phyloP scores from a whole-genome alignment of 176 grass and related monocot species.

The Rhynchospora tenuis region DNA sequence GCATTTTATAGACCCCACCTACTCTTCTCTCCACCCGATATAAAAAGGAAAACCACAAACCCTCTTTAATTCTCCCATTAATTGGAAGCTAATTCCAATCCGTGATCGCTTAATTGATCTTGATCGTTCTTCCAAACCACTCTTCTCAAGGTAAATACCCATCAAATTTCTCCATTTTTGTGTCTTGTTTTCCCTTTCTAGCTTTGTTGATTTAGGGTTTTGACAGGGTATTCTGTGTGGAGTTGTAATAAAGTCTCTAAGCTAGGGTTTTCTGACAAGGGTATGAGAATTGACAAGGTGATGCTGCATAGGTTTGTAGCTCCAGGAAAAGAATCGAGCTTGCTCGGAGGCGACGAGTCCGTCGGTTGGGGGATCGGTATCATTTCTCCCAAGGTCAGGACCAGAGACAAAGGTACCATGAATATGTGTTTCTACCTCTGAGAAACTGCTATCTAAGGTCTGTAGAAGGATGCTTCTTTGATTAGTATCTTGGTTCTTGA shows the following conservation, averaged over 20 bases:
- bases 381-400: slow-evolving; percentile 59
- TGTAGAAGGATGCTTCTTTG: slow-evolving; percentile 29
- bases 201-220: slow-evolving; percentile 33
- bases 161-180: background rate
- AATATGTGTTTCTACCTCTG: slow-evolving; percentile 21
- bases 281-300: slow-evolving; percentile 82
- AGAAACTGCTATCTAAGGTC: background rate
- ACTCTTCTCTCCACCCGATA: slow-evolving; percentile 15
- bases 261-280: slow-evolving; percentile 29
- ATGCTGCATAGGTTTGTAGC: slow-evolving; percentile 58
- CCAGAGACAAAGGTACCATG: slow-evolving; percentile 48
- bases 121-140: background rate
- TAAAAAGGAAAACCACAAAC: slow-evolving; percentile 2
- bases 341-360: slow-evolving; percentile 39
- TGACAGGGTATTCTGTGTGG: slow-evolving; percentile 26
- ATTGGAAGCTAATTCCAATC: background rate
- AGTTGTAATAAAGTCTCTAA: slow-evolving; percentile 25
- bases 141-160: background rate
- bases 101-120: background rate
- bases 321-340: slow-evolving; percentile 52
- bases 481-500: slow-evolving; percentile 12
- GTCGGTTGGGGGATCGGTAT: slow-evolving; percentile 40
- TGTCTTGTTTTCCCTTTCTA: background rate
- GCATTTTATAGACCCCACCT: slow-evolving; percentile 8
- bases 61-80: slow-evolving; percentile 3